Evolutionary conservation across 2,329 filamentous ascomycete genomes (phyloP).

Genomic region (Pestalotiopsis sp.): DNA sequence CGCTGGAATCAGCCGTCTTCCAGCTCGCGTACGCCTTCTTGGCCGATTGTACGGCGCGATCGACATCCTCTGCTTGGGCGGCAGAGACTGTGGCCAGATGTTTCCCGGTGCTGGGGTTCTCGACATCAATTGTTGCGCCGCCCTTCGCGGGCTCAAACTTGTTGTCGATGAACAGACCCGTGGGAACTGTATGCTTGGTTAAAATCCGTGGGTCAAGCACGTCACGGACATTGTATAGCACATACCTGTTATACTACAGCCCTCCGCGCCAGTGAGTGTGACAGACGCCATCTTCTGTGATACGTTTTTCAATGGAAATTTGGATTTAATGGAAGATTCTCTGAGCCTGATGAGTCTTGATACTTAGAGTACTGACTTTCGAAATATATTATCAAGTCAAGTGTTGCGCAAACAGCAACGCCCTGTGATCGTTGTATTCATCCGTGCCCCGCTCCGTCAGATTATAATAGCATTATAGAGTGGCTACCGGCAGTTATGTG

Average conservation of each 20-base stretch:
- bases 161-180: constrained; percentile 4
- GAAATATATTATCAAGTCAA: background rate
- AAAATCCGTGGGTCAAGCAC: background rate
- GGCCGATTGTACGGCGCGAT: background rate
- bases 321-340: background rate
- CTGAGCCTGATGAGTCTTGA: background rate
- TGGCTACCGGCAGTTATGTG: background rate
- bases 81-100: background rate
- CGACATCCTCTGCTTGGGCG: constrained; percentile 1
- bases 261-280: background rate
- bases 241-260: background rate
- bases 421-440: too few relatives aligned
- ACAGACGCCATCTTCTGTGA: background rate
- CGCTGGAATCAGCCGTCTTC: background rate
- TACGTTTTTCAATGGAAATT: background rate
- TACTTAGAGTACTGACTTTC: background rate
- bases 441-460: background rate
- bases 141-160: background rate
- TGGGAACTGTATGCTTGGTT: background rate
- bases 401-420: background rate
- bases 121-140: background rate
- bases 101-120: constrained; percentile 7
- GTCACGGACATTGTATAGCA: background rate
- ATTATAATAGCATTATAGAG: background rate
- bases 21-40: background rate